Evolutionary conservation across 257 asterid species (phyloP).

Genomic region (Voacanga thouarsii): DNA sequence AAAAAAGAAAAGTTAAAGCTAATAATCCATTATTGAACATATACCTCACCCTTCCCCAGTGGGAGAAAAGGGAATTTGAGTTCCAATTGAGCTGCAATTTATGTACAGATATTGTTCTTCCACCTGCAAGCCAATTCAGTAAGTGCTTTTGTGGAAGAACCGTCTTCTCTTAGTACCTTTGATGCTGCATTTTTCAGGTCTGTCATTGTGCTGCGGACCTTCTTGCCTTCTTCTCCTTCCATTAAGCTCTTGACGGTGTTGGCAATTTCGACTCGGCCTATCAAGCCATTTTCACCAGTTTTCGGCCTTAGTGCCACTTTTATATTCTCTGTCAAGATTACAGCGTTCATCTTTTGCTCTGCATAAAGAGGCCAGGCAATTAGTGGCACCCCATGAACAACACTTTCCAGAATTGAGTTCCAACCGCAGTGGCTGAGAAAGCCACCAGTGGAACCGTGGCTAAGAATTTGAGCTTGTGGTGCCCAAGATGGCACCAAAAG

Average conservation of each 20-base stretch:
- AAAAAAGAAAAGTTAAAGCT: not conserved
- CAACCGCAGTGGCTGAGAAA: slow-evolving; percentile 61
- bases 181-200: slow-evolving; percentile 54
- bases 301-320: slow-evolving; percentile 49
- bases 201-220: slow-evolving; percentile 44
- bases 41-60: not conserved
- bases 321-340: slow-evolving; percentile 42
- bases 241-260: slow-evolving; percentile 44
- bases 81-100: too few species aligned
- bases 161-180: slow-evolving; percentile 15
- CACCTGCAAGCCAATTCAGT: not conserved
- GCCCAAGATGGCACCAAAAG: slow-evolving; percentile 37
- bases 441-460: slow-evolving; percentile 33
- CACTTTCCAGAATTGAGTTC: slow-evolving; percentile 57
- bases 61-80: not conserved
- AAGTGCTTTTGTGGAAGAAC: slow-evolving; percentile 9
- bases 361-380: slow-evolving; percentile 87
- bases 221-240: slow-evolving; percentile 36
- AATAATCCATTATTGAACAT: not conserved
- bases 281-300: slow-evolving; percentile 34
- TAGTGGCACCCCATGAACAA: slow-evolving; percentile 59
- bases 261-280: slow-evolving; percentile 42
- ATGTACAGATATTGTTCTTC: not conserved
- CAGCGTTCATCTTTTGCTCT: slow-evolving; percentile 71
- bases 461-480: slow-evolving; percentile 27